These are phyloP conservation scores for Aureobasidium sp. DNA, from an alignment of 2,329 filamentous ascomycete genomes.

Conservation along the genomic window DNA sequence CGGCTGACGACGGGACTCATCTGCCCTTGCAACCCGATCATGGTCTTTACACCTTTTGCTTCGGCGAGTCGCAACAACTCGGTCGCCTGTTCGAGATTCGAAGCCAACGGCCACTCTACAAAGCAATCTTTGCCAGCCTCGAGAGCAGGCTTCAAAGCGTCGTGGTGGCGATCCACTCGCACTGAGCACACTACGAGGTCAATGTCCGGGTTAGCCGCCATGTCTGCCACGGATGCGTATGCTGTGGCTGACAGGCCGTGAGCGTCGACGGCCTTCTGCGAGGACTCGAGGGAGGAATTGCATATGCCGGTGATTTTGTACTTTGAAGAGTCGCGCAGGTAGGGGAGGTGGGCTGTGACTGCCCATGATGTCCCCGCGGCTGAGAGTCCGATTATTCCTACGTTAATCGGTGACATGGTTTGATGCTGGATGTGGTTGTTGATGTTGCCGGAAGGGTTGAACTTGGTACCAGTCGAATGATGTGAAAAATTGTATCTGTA, in stretches of 20 bases:
- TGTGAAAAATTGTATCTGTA: too few relatives aligned
- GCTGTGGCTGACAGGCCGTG: slow-evolving; percentile 38
- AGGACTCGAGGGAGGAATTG: slow-evolving; percentile 42
- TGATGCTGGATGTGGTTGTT: background rate
- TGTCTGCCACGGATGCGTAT: slow-evolving; percentile 37
- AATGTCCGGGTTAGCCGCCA: slow-evolving; percentile 41
- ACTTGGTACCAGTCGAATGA: too few relatives aligned
- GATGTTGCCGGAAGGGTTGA: background rate
- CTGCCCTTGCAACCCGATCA: slow-evolving; percentile 44
- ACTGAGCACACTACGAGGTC: slow-evolving; percentile 44
- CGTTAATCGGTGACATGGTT: slow-evolving; percentile 39
- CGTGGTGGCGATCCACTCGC: slow-evolving; percentile 39
- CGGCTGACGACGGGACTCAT: slow-evolving; percentile 36
- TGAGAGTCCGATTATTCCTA: slow-evolving; percentile 54
- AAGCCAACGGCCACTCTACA: slow-evolving; percentile 45
- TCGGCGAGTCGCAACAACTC: slow-evolving; percentile 39
- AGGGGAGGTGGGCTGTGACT: slow-evolving; percentile 50
- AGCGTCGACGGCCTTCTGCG: slow-evolving; percentile 35
- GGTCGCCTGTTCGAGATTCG: slow-evolving; percentile 35
- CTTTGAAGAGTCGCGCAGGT: slow-evolving; percentile 41
- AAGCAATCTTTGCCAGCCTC: slow-evolving; percentile 43
- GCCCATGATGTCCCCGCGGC: slow-evolving; percentile 46
- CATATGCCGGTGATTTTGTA: slow-evolving; percentile 46
- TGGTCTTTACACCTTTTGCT: slow-evolving; percentile 35
- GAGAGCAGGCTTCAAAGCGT: slow-evolving; percentile 37